Evolutionary conservation across 176 grass and related monocot species (phyloP).

Genomic region (Lolium multiflorum): DNA sequence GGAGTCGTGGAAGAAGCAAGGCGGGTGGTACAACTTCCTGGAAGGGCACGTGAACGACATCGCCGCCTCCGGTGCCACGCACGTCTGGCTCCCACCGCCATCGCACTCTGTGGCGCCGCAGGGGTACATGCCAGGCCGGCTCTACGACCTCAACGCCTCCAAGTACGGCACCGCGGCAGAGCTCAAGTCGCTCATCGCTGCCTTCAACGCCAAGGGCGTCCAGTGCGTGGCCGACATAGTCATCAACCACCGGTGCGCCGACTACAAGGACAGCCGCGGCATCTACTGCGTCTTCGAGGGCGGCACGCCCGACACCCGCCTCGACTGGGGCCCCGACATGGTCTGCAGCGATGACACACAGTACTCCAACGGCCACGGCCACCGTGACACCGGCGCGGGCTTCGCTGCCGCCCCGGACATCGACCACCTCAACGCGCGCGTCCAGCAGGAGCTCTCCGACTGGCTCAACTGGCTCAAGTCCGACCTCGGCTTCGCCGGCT

Average conservation of each 20-base stretch:
- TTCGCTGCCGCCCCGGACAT: constrained; percentile 78
- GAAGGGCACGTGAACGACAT: constrained; percentile 51
- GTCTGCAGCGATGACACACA: constrained; percentile 82
- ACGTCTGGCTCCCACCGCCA: constrained; percentile 84
- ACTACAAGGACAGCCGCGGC: constrained; percentile 71
- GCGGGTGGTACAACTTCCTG: constrained; percentile 77
- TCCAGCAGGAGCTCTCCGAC: constrained; percentile 81
- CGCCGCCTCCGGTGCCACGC: constrained; percentile 65
- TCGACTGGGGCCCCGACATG: constrained; percentile 91
- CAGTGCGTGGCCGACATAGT: constrained; percentile 79
- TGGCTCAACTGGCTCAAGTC: constrained; percentile 93
- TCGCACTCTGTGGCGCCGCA: constrained; percentile 76
- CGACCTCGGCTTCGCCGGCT: constrained; percentile 82
- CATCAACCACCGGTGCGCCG: constrained; percentile 92
- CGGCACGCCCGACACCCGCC: constrained; percentile 62
- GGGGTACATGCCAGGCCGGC: constrained; percentile 85
- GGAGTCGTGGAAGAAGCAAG: constrained; percentile 88
- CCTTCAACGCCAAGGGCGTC: constrained; percentile 57
- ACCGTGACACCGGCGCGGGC: constrained; percentile 70
- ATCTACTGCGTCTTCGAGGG: constrained; percentile 93
- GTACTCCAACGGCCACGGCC: constrained; percentile 80
- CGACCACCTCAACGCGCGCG: constrained; percentile 83
- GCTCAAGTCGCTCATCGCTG: constrained; percentile 60
- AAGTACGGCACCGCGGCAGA: constrained; percentile 71
- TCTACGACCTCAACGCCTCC: constrained; percentile 78